Conservation (phyloP, 345 rosid species). For the Linum trigynum region DNA sequence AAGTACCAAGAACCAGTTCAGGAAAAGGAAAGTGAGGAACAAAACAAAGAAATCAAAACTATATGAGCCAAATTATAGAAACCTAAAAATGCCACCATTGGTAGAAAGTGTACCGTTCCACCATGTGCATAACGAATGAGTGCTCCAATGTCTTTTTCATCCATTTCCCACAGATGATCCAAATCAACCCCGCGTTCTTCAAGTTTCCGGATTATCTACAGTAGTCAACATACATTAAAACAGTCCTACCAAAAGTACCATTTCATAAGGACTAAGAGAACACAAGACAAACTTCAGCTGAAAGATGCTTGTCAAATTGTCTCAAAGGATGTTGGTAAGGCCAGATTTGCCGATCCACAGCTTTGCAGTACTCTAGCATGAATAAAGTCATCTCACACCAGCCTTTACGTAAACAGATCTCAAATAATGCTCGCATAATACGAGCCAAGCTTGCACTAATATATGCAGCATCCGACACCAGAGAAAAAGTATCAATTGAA, state of each 20-base stretch:
- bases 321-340: constrained; percentile 92
- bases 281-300: constrained; percentile 56
- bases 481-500: constrained; percentile 79
- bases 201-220: constrained; percentile 82
- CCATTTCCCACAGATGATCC: constrained; percentile 81
- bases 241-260: constrained; percentile 11
- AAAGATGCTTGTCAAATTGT: constrained; percentile 81
- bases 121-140: constrained; percentile 90
- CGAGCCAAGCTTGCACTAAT: constrained; percentile 99
- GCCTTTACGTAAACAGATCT: constrained; percentile 82
- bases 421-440: constrained; percentile 90
- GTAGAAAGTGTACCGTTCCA: constrained; percentile 50
- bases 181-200: constrained; percentile 84
- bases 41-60: constrained; percentile 2
- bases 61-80: constrained; percentile 1
- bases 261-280: constrained; percentile 7
- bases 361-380: constrained; percentile 96
- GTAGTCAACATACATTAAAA: constrained; percentile 17
- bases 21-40: not conserved
- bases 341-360: constrained; percentile 96
- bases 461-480: constrained; percentile 90
- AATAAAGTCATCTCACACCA: constrained; percentile 88
- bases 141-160: constrained; percentile 86
- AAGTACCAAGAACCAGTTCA: not conserved
- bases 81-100: not conserved